These are phyloP conservation scores for Chenopodium album DNA, from an alignment of 148 eudicot species.

Conservation along the genomic window DNA sequence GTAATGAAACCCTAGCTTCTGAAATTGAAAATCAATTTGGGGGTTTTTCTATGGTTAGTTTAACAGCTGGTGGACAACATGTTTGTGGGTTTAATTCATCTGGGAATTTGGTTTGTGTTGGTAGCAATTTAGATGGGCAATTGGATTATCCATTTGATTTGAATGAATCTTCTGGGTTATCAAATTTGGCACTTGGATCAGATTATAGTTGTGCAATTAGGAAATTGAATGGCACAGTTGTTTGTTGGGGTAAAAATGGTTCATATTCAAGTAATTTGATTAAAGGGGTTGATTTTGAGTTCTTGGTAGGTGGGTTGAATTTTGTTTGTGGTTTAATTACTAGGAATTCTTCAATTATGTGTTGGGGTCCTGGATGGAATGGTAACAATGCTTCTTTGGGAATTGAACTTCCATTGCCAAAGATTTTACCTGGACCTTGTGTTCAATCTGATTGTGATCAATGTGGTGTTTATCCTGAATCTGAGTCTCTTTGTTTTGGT, in stretches of 20 bases:
- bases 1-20: constrained; percentile 27
- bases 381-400: constrained; percentile 18
- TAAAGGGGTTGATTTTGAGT: constrained; percentile 48
- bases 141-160: constrained; percentile 34
- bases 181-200: constrained; percentile 50
- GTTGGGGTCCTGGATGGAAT: constrained; percentile 90
- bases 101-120: constrained; percentile 59
- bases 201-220: constrained; percentile 67
- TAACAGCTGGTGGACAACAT: constrained; percentile 56
- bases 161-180: constrained; percentile 32
- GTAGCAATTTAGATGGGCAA: constrained; percentile 41
- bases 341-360: constrained; percentile 53
- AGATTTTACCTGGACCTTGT: constrained; percentile 70
- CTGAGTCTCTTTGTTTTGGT: constrained; percentile 62
- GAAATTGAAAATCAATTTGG: constrained; percentile 39
- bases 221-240: constrained; percentile 41
- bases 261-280: constrained; percentile 40
- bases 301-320: constrained; percentile 55
- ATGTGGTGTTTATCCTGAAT: constrained; percentile 68
- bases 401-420: constrained; percentile 36
- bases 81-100: constrained; percentile 66
- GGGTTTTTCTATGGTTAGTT: constrained; percentile 38
- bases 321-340: constrained; percentile 65
- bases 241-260: constrained; percentile 76
- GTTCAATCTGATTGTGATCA: constrained; percentile 44